Evolutionary conservation across 768 basidiomycete genomes (phyloP).

Genomic region (Boletus rex-veris): DNA sequence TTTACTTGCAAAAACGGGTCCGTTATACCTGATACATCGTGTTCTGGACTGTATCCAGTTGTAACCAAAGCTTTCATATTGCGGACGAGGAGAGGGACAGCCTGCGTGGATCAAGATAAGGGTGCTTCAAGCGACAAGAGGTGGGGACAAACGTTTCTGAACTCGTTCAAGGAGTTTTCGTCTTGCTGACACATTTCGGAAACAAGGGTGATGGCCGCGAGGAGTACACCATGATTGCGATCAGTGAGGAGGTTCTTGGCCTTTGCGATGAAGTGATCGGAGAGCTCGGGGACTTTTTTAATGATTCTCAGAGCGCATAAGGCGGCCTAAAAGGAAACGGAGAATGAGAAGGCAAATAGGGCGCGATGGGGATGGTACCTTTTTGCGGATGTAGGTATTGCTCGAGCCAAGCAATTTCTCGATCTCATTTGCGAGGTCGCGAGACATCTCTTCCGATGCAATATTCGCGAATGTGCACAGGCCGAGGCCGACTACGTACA

Average conservation of each 20-base stretch:
- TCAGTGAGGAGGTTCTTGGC: constrained; percentile 90
- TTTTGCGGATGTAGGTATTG: constrained; percentile 98
- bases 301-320: constrained; percentile 92
- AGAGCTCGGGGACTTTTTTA: constrained; percentile 92
- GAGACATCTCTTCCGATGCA: constrained; percentile 98
- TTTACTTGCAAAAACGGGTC: constrained; percentile 96
- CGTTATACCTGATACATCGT: constrained; percentile 99
- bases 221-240: constrained; percentile 93
- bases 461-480: constrained; percentile 99
- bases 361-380: constrained; percentile 47
- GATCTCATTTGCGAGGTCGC: constrained; percentile 96
- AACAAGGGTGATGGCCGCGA: constrained; percentile 91
- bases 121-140: not conserved
- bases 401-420: constrained; percentile 96
- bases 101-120: constrained; percentile 43
- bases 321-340: constrained; percentile 60
- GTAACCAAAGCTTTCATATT: constrained; percentile 93
- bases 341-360: not conserved
- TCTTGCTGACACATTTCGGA: constrained; percentile 92
- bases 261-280: constrained; percentile 87
- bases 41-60: constrained; percentile 96
- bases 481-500: constrained; percentile 97
- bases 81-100: constrained; percentile 88
- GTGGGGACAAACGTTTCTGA: constrained; percentile 68
- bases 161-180: constrained; percentile 69